Evolutionary conservation across 2,329 filamentous ascomycete species (phyloP).

Genomic region (Ambrosiella xylebori): DNA sequence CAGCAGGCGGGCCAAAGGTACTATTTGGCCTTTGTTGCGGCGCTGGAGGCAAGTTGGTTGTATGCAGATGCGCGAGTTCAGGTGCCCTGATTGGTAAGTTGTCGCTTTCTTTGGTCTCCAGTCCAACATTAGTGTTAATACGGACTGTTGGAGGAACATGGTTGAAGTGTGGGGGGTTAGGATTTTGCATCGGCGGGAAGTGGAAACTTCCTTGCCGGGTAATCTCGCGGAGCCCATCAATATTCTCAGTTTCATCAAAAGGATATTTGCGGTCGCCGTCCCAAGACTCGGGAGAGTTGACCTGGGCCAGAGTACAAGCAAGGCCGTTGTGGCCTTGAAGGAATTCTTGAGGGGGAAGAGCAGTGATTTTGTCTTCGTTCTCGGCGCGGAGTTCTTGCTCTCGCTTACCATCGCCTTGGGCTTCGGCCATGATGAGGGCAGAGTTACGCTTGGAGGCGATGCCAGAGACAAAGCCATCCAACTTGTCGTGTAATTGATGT

Average conservation of each 20-base stretch:
- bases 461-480: conserved; percentile 74
- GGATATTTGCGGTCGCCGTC: conserved; percentile 5
- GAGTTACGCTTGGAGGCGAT: conserved; percentile 79
- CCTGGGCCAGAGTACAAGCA: conserved; percentile 14
- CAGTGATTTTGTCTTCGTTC: conserved; percentile 70
- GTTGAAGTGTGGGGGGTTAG: conserved; percentile 40
- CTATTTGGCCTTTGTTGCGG: conserved; percentile 30
- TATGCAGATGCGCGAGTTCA: conserved; percentile 41
- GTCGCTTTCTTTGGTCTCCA: conserved; percentile 13
- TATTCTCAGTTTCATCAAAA: background rate
- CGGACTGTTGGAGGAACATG: conserved; percentile 27
- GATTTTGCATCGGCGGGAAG: conserved; percentile 35
- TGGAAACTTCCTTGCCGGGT: conserved; percentile 34
- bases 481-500: conserved; percentile 64
- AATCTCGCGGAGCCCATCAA: background rate
- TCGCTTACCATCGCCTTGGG: conserved; percentile 58
- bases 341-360: conserved; percentile 53
- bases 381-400: conserved; percentile 67
- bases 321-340: conserved; percentile 30
- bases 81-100: conserved; percentile 26
- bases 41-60: conserved; percentile 22
- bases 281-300: conserved; percentile 3
- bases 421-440: conserved; percentile 64
- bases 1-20: conserved; percentile 40
- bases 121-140: conserved; percentile 13